These are phyloP conservation scores for Dionaea muscipula DNA, from an alignment of 179 eudicot species.

Conservation along the genomic window DNA sequence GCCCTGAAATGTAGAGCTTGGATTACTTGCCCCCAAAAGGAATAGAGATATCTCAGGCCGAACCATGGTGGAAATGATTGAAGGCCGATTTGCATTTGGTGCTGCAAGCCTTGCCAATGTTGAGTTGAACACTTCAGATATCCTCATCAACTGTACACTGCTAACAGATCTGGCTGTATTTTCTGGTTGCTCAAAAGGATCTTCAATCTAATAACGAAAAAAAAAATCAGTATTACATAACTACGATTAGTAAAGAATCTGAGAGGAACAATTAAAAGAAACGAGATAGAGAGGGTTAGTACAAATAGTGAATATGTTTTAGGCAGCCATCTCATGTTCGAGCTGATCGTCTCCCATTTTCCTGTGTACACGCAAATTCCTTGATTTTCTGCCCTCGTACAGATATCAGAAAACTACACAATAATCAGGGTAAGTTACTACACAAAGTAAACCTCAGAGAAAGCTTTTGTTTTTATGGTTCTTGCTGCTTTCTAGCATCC, in stretches of 20 bases:
- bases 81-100: conserved; percentile 23
- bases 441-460: background rate
- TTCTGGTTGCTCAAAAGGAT: conserved; percentile 85
- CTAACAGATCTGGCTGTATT: conserved; percentile 76
- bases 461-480: background rate
- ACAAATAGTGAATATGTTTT: conserved; percentile 66
- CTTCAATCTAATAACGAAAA: conserved; percentile 51
- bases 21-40: conserved; percentile 20
- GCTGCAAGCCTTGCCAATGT: conserved; percentile 30
- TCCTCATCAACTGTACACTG: conserved; percentile 30
- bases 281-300: conserved; percentile 21
- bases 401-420: conserved; percentile 55
- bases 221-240: conserved; percentile 7
- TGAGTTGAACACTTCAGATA: conserved; percentile 39
- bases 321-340: conserved; percentile 74
- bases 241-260: background rate
- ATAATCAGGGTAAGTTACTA: conserved; percentile 1
- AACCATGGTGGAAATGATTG: conserved; percentile 31
- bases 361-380: conserved; percentile 64
- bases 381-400: conserved; percentile 39
- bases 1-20: conserved; percentile 9
- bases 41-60: conserved; percentile 28
- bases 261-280: background rate
- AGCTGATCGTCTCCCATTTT: conserved; percentile 47
- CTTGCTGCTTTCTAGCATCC: no score